Percentiles rank a stretch among this genome's conserved stretches.
Conservation (phyloP, 306 rosid species). For the Dalbergia cultrata region DNA sequence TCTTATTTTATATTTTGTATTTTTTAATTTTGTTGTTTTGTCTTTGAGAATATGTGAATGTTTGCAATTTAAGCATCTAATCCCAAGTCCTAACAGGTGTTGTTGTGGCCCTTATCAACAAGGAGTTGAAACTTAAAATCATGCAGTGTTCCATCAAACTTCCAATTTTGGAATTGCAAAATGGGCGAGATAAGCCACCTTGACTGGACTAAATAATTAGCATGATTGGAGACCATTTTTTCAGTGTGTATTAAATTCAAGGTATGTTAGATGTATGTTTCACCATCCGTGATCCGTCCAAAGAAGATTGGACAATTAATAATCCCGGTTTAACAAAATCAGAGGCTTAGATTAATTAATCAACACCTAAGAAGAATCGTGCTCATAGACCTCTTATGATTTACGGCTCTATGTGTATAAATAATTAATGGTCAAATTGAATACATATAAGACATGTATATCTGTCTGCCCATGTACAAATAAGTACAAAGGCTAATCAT, state of each 20-base stretch:
- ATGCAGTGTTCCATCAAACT: constrained; percentile 63
- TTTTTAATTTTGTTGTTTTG: constrained; percentile 24
- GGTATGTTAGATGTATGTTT: constrained; percentile 19
- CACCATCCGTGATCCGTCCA: constrained; percentile 37
- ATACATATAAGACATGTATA: constrained; percentile 16
- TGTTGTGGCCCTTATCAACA: constrained; percentile 49
- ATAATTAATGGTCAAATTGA: constrained; percentile 7
- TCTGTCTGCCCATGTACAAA: constrained; percentile 41
- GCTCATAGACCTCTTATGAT: constrained; percentile 28
- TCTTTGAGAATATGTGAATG: constrained; percentile 37
- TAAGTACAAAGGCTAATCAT: constrained; percentile 31
- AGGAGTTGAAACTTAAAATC: constrained; percentile 47
- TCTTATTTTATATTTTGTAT: not conserved
- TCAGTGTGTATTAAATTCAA: constrained; percentile 35
- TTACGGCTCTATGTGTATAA: constrained; percentile 31
- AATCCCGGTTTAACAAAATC: constrained; percentile 22
- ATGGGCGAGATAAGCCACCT: constrained; percentile 63
- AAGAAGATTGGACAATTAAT: constrained; percentile 40
- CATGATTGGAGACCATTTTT: constrained; percentile 54
- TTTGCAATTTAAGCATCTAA: constrained; percentile 51
- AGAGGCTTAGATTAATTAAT: constrained; percentile 40
- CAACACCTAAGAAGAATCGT: not conserved
- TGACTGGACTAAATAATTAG: constrained; percentile 72
- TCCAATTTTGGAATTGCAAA: constrained; percentile 58
- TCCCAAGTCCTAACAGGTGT: constrained; percentile 50